Percentiles rank a stretch among this genome's conserved stretches.
These are phyloP conservation scores for Ogataea zsoltii DNA, from an alignment of 805 yeast species.

Conservation along the genomic window DNA sequence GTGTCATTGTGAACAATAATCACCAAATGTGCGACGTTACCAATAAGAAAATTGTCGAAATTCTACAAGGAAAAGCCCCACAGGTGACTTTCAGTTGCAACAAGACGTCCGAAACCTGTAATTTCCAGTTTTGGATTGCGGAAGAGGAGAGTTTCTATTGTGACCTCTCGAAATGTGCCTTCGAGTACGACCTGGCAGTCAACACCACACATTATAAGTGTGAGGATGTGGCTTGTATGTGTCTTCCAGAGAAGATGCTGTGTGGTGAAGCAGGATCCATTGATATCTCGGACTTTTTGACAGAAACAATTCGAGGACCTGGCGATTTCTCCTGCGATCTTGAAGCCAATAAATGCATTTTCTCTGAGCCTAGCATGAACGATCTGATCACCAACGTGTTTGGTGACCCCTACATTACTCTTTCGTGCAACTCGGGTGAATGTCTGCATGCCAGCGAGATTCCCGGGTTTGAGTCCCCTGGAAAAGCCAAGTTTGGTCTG, in stretches of 20 bases:
- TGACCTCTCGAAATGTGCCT: conserved; percentile 72
- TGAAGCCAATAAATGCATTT: conserved; percentile 59
- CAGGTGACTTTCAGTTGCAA: conserved; percentile 93
- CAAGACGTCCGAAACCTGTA: conserved; percentile 61
- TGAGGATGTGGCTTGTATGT: conserved; percentile 75
- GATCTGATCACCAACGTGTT: conserved; percentile 85
- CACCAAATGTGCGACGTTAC: conserved; percentile 96
- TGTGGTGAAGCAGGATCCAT: conserved; percentile 95
- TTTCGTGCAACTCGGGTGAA: conserved; percentile 83
- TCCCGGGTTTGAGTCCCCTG: conserved; percentile 84
- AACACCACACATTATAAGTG: conserved; percentile 81
- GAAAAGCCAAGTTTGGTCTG: conserved; percentile 43
- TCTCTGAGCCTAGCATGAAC: conserved; percentile 96
- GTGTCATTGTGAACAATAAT: conserved; percentile 74
- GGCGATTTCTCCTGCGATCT: conserved; percentile 87
- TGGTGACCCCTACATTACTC: conserved; percentile 89
- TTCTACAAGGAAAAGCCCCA: conserved; percentile 78
- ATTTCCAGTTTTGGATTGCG: conserved; percentile 96
- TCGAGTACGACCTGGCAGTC: conserved; percentile 56
- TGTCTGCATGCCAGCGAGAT: conserved; percentile 90
- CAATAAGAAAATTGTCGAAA: conserved; percentile 77
- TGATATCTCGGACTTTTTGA: conserved; percentile 88
- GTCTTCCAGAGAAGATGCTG: conserved; percentile 88
- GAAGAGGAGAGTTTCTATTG: conserved; percentile 89
- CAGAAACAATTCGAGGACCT: conserved; percentile 89